These are phyloP conservation scores for Pleoardoris graminearum DNA, from an alignment of 2,329 filamentous ascomycete genomes.

Conservation along the genomic window DNA sequence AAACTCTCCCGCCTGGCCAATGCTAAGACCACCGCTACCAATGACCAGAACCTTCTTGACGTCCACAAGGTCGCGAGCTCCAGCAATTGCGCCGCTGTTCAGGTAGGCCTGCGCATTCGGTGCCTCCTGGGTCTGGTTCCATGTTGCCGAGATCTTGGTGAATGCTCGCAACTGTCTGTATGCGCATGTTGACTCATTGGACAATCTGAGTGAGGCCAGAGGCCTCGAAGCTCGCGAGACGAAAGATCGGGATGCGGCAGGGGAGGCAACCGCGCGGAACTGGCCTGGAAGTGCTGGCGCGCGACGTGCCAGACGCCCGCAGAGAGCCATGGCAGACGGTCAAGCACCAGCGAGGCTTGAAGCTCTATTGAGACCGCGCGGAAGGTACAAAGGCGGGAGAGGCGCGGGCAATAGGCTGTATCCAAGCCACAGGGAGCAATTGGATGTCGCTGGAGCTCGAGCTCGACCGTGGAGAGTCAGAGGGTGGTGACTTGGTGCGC, in stretches of 20 bases:
- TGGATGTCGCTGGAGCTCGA: constrained; percentile 35
- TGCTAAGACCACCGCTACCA: constrained; percentile 90
- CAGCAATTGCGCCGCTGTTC: constrained; percentile 83
- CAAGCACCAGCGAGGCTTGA: constrained; percentile 35
- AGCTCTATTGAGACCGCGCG: constrained; percentile 33
- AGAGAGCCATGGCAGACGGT: constrained; percentile 47
- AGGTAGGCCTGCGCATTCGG: constrained; percentile 86
- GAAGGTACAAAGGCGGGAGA: constrained; percentile 20
- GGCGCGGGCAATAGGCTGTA: constrained; percentile 23
- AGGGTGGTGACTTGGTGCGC: constrained; percentile 26
- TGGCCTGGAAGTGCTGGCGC: constrained; percentile 41
- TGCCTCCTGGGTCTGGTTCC: constrained; percentile 63
- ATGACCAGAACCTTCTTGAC: constrained; percentile 98
- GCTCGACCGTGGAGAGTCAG: constrained; percentile 31
- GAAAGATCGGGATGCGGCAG: constrained; percentile 37
- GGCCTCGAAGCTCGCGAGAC: constrained; percentile 38
- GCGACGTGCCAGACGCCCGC: constrained; percentile 48
- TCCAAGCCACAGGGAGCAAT: constrained; percentile 29
- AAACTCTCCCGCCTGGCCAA: constrained; percentile 97
- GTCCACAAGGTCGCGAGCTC: constrained; percentile 73
- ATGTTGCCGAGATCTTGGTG: constrained; percentile 39
- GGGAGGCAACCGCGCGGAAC: constrained; percentile 35
- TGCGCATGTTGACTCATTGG: constrained; percentile 37
- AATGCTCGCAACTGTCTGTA: constrained; percentile 45
- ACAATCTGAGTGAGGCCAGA: constrained; percentile 33